Conservation (phyloP, 192 early-diverging fungal genomes). For the Rhizophagus clarus region DNA sequence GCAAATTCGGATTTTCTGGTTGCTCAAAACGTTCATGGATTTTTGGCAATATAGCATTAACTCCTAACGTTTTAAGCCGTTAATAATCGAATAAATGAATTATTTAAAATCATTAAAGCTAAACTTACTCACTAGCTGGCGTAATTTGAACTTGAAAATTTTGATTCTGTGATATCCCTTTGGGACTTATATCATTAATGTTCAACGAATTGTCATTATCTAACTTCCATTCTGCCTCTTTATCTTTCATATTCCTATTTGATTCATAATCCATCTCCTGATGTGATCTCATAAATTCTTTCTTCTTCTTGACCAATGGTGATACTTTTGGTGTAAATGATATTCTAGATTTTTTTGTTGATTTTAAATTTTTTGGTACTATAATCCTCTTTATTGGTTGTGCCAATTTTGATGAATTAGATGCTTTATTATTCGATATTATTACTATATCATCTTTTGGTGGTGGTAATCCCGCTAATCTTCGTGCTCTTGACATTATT, state of each 20-base stretch:
- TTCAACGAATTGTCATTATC: not conserved
- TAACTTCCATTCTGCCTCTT: not conserved
- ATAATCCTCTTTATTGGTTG: not conserved
- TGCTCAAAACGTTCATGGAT: constrained; percentile 36
- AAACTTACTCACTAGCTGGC: not conserved
- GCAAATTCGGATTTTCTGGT: constrained; percentile 60
- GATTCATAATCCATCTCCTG: not conserved
- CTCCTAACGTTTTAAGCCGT: not conserved
- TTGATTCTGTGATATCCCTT: not conserved
- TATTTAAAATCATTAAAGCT: not conserved
- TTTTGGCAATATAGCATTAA: constrained; percentile 1
- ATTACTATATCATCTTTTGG: not conserved
- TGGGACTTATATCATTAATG: not conserved
- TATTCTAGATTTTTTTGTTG: constrained; percentile 2
- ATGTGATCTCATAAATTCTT: not conserved
- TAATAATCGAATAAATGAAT: not conserved
- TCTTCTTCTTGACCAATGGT: not conserved
- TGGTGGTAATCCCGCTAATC: not conserved
- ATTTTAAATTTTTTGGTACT: not conserved
- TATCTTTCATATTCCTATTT: not conserved
- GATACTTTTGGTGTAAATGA: not conserved
- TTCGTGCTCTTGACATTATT: constrained; percentile 12
- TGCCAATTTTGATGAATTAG: not conserved
- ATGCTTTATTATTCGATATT: not conserved
- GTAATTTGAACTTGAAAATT: not conserved